A percentile compares a stretch with the other conserved stretches of the same genome.
phyloP scores from a whole-genome alignment of 129 eudicot genomes.

The Artemisia argyi region DNA sequence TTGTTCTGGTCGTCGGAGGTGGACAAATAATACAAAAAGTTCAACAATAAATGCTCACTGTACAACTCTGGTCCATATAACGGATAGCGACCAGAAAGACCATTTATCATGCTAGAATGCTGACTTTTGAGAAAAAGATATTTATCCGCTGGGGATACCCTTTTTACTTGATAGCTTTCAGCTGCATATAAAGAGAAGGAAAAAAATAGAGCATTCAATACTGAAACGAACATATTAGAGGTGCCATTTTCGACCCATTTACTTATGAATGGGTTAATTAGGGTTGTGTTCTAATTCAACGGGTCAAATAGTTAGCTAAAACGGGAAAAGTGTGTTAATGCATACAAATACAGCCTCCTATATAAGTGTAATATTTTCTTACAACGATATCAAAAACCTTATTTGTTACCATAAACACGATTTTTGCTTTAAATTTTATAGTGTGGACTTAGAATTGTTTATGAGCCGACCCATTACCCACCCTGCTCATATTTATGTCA shows the following conservation, averaged over 20 bases:
- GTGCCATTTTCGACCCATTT: conserved; percentile 4
- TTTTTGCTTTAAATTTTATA: no score
- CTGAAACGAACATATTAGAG: not conserved
- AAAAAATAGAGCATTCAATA: conserved; percentile 2
- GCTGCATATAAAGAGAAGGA: conserved; percentile 16
- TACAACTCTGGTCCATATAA: no score
- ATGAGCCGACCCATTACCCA: no score
- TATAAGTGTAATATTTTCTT: no score
- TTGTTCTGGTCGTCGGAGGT: not conserved
- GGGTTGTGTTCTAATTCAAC: not conserved
- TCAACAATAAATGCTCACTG: conserved; percentile 44
- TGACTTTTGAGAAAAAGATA: conserved; percentile 71
- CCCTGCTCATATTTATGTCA: no score
- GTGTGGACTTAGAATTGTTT: no score
- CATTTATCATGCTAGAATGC: conserved; percentile 91
- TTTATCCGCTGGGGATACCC: conserved; percentile 64
- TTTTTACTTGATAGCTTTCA: conserved; percentile 54
- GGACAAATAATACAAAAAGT: conserved; percentile 5
- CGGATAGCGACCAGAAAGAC: conserved; percentile 75
- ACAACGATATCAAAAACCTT: no score
- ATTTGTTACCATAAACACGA: no score
- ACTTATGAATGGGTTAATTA: not conserved
- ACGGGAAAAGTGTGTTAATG: not conserved
- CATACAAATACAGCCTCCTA: no score
- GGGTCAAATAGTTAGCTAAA: not conserved